Percentiles rank a stretch among this genome's conserved stretches.
Conservation (phyloP, 2,329 filamentous ascomycete species). For the Byssochlamys sp. region DNA sequence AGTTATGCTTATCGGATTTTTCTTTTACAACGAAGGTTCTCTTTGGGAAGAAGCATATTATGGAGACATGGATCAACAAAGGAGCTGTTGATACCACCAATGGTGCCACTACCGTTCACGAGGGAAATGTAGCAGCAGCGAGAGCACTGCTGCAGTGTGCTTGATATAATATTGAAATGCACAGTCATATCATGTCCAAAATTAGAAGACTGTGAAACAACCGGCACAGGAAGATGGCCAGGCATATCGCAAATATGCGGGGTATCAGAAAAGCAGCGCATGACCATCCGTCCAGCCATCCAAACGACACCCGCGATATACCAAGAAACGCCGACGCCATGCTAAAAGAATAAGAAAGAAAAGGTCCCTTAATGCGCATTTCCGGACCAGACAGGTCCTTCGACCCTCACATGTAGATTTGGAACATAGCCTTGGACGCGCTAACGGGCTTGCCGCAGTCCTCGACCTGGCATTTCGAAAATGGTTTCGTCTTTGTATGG, state of each 20-base stretch:
- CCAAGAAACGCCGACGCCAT: neutral
- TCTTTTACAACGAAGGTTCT: neutral
- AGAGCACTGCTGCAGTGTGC: neutral
- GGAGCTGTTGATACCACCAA: neutral
- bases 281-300: neutral
- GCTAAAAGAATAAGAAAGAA: neutral
- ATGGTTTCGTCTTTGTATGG: constrained; percentile 25
- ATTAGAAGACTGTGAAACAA: neutral
- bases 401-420: constrained; percentile 35
- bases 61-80: neutral
- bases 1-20: neutral
- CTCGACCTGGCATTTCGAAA: constrained; percentile 35
- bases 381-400: neutral
- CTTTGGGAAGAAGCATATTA: neutral
- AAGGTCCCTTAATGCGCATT: neutral
- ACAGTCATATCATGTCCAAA: neutral
- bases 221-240: neutral
- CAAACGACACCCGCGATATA: neutral
- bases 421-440: constrained; percentile 34
- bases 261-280: neutral
- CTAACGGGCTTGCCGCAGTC: constrained; percentile 34
- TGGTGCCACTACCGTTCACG: neutral
- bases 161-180: neutral
- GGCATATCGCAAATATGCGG: neutral
- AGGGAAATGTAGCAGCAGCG: neutral